Base-by-base conservation (phyloP, 345 rosid genomes). In the Euphorbia pulcherrima region DNA sequence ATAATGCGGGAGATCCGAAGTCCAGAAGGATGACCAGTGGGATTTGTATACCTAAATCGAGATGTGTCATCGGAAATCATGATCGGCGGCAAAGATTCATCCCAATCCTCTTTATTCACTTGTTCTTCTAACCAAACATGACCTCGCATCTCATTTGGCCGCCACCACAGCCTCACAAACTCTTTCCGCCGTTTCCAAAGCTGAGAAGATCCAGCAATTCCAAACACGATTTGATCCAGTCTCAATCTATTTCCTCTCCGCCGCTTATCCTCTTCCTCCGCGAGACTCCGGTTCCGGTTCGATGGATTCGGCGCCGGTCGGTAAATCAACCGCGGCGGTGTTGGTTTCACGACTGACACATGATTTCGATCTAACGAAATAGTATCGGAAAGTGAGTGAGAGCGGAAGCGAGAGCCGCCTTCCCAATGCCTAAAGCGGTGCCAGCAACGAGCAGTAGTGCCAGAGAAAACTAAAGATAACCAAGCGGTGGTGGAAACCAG, bases 1-100 rank as follows among this genome's bases (percentile, higher is more conserved):
- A 90, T 74, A 39, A 93, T 85, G 63, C 97, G 92, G 0, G 92
- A 84, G 78, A 93, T 93, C 9, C 98, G 87, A 71, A 93, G 90
- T 8, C 92, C 97, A 2, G 98, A 88, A 41, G 96, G 97, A 68
- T 88, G 96, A 55, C 98, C 97, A 9, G 97, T 87, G 7, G 96
- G 96, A 64, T 88, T 90, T 2, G 97, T 93, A 75, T 93, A 93
- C 67, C 89, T 92, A 70, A 93, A 93, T 17, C 88, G 86, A 40
- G 97, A 93, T 5, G 86, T 86, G 78, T 93, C 96, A 41, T 88
- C 94, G 10, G 96, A 93, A 52, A 93, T 74, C 80, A 84, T 90
- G 67, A 88, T 71, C 1, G 82, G 81, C 9, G 97, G 98, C 75
- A 88, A 83, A 14, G 88, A 83, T 64, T 77, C 82, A 64, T 83